Evolutionary conservation across 139 green algal species (phyloP).

Genomic region (Mesotaenium endlicherianum): DNA sequence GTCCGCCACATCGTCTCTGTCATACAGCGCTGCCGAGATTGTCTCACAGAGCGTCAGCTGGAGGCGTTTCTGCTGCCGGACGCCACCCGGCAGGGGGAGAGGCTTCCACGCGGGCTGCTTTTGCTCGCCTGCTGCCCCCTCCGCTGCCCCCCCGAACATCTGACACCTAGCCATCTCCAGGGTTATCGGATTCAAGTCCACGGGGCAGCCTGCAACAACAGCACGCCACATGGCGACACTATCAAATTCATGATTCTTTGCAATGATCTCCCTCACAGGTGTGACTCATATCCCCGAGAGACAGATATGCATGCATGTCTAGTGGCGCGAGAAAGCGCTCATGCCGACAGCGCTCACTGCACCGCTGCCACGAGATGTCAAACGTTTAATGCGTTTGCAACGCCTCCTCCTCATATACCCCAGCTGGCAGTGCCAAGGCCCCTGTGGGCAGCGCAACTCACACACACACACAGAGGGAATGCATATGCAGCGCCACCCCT

Average conservation of each 20-base stretch:
- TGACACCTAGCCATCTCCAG: background rate
- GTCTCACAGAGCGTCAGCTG: conserved; percentile 4
- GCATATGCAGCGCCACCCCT: too few species aligned
- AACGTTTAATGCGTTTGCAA: too few species aligned
- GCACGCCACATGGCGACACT: background rate
- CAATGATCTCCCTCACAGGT: too few species aligned
- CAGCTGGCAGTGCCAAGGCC: too few species aligned
- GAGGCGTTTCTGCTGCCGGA: conserved; percentile 2
- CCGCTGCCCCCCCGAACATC: background rate
- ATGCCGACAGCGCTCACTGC: too few species aligned
- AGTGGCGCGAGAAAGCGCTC: too few species aligned
- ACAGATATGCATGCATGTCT: background rate
- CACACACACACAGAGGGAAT: too few species aligned
- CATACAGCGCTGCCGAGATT: conserved; percentile 11
- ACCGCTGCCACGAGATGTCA: too few species aligned
- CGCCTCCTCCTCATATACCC: too few species aligned
- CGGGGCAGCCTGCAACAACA: background rate
- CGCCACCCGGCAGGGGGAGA: background rate
- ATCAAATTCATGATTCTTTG: too few species aligned
- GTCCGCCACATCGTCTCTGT: conserved; percentile 23
- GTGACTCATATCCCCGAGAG: too few species aligned
- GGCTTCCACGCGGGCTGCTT: conserved; percentile 29
- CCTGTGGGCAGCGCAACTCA: too few species aligned
- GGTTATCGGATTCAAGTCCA: conserved; percentile 13
- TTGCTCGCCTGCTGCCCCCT: background rate